These are phyloP conservation scores for Chenopodium suecicum DNA, from an alignment of 148 eudicot species.

Conservation along the genomic window DNA sequence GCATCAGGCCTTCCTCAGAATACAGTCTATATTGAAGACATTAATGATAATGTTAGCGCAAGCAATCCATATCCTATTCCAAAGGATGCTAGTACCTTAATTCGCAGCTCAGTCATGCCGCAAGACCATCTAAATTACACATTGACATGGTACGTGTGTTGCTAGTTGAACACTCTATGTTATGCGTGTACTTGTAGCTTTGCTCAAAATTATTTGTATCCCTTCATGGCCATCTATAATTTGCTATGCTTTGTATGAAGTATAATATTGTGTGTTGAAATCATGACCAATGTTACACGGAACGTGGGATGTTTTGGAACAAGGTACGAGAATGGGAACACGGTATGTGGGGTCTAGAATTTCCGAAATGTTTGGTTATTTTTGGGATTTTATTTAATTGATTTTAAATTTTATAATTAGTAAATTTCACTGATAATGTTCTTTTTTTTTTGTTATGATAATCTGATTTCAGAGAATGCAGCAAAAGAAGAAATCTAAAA, in stretches of 20 bases:
- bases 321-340: too few species aligned
- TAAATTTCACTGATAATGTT: too few species aligned
- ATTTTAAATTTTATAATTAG: too few species aligned
- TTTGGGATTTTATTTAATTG: too few species aligned
- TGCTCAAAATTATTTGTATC: background rate
- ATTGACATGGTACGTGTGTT: conserved; percentile 64
- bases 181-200: background rate
- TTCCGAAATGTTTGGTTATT: too few species aligned
- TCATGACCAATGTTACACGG: too few species aligned
- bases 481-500: too few species aligned
- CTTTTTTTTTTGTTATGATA: too few species aligned
- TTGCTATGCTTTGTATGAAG: background rate
- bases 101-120: conserved; percentile 95
- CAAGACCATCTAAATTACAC: conserved; percentile 92
- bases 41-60: conserved; percentile 59
- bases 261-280: background rate
- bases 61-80: conserved; percentile 86
- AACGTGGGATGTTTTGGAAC: too few species aligned
- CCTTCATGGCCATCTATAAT: background rate
- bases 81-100: conserved; percentile 65
- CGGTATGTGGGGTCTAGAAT: too few species aligned
- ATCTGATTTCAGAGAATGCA: too few species aligned
- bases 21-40: conserved; percentile 68
- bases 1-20: conserved; percentile 72
- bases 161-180: conserved; percentile 2